Conservation (phyloP, 108 stramenopile species). For the Nannochloropsis oceanica region DNA sequence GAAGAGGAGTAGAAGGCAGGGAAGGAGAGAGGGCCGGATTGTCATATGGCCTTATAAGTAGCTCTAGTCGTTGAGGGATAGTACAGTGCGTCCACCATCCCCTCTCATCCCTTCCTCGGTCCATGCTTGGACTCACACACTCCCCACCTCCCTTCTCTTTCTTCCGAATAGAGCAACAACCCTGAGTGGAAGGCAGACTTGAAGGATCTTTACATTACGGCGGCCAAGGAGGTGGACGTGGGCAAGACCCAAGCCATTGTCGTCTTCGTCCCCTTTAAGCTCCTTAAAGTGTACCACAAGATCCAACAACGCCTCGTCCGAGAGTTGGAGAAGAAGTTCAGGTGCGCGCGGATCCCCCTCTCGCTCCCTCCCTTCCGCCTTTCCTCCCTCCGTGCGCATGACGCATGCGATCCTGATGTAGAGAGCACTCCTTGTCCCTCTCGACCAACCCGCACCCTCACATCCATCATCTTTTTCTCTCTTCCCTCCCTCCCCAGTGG, state of each 20-base stretch:
- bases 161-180: conserved; percentile 46
- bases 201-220: conserved; percentile 84
- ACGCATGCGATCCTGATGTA: too few relatives aligned
- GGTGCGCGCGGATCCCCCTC: conserved; percentile 3
- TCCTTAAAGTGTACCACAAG: conserved; percentile 84
- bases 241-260: conserved; percentile 79
- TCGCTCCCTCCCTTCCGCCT: background rate
- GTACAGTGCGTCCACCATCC: too few relatives aligned
- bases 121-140: background rate
- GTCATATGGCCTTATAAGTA: background rate
- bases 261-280: conserved; percentile 91
- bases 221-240: conserved; percentile 72
- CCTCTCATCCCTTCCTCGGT: too few relatives aligned
- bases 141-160: background rate
- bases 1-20: too few relatives aligned
- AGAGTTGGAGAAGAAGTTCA: conserved; percentile 99
- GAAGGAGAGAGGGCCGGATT: background rate
- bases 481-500: conserved; percentile 43
- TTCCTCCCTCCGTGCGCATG: too few relatives aligned
- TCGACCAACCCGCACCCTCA: too few relatives aligned
- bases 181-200: conserved; percentile 56
- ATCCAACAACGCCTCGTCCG: conserved; percentile 87
- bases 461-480: background rate
- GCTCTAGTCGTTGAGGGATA: too few relatives aligned
- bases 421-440: too few relatives aligned